These are phyloP conservation scores for Trametes pubescens DNA, from an alignment of 1,284 basidiomycete genomes.

Conservation along the genomic window DNA sequence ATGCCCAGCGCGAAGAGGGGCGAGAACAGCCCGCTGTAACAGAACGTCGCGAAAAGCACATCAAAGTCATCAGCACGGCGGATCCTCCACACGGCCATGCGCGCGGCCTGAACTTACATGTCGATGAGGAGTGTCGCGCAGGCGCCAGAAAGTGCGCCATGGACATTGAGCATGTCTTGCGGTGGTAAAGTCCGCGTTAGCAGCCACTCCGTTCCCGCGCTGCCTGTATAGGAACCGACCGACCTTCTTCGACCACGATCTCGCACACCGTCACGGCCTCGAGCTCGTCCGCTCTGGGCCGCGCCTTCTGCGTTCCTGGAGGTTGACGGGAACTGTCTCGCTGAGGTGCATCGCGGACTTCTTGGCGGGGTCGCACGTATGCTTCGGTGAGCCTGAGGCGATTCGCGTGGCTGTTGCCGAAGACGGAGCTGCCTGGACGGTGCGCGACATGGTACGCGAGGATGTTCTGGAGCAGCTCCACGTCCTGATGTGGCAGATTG, in stretches of 20 bases:
- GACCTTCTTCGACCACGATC: slow-evolving; percentile 37
- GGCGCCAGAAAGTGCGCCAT: slow-evolving; percentile 37
- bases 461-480: slow-evolving; percentile 37
- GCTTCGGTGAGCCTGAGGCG: slow-evolving; percentile 37
- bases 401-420: slow-evolving; percentile 32
- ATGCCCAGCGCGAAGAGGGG: slow-evolving; percentile 35
- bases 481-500: slow-evolving; percentile 35
- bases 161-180: slow-evolving; percentile 43
- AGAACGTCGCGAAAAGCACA: neutral
- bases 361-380: slow-evolving; percentile 25
- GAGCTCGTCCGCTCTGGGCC: slow-evolving; percentile 18
- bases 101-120: slow-evolving; percentile 32
- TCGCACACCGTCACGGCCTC: slow-evolving; percentile 40
- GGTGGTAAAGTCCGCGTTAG: neutral
- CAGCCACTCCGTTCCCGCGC: neutral
- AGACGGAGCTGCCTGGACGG: slow-evolving; percentile 36
- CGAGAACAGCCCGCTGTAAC: slow-evolving; percentile 36
- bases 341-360: neutral
- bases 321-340: slow-evolving; percentile 11
- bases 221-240: slow-evolving; percentile 7
- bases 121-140: slow-evolving; percentile 39
- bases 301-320: slow-evolving; percentile 11
- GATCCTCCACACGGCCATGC: neutral
- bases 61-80: neutral
- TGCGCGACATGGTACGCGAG: slow-evolving; percentile 39